phyloP scores from a whole-genome alignment of 2,329 filamentous ascomycete species.

The Fusarium poae region DNA sequence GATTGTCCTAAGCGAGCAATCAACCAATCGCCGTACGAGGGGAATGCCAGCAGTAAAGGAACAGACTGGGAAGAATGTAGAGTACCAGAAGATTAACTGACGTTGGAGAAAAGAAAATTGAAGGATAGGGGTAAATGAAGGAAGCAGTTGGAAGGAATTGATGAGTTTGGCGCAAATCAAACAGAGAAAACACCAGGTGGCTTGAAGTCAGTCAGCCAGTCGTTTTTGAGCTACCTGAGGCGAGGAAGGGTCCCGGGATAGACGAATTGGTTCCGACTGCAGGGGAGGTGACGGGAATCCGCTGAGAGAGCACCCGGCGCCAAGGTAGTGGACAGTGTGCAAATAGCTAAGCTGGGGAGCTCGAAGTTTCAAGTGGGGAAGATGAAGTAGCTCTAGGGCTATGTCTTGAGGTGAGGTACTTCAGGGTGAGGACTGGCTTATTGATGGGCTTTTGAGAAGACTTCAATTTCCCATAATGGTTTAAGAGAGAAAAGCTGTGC shows the following conservation, averaged over 20 bases:
- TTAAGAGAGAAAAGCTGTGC: not conserved
- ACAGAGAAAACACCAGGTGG: constrained; percentile 53
- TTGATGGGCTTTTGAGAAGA: constrained; percentile 24
- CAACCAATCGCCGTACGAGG: constrained; percentile 35
- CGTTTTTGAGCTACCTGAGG: constrained; percentile 48
- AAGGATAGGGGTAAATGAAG: constrained; percentile 33
- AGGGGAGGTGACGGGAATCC: constrained; percentile 47
- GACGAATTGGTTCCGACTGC: constrained; percentile 44
- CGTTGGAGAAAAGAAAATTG: constrained; percentile 33
- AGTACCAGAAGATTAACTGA: constrained; percentile 12
- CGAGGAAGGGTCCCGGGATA: constrained; percentile 48
- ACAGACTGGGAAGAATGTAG: constrained; percentile 8
- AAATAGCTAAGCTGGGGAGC: constrained; percentile 15
- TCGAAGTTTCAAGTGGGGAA: constrained; percentile 20
- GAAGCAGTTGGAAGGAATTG: constrained; percentile 37
- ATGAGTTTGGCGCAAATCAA: constrained; percentile 46
- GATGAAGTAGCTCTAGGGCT: constrained; percentile 30
- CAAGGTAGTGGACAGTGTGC: constrained; percentile 29
- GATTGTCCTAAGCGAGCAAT: constrained; percentile 50
- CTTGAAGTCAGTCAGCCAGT: constrained; percentile 49
- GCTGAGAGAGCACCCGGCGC: constrained; percentile 38
- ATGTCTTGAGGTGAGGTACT: constrained; percentile 31
- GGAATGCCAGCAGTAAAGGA: constrained; percentile 28
- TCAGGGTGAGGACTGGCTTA: constrained; percentile 17
- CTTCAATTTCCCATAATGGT: not conserved